Evolutionary conservation across 139 green algal species (phyloP), one percentile per base, ranked within the genome.

Genomic region (Coccomyxa sp.): DNA sequence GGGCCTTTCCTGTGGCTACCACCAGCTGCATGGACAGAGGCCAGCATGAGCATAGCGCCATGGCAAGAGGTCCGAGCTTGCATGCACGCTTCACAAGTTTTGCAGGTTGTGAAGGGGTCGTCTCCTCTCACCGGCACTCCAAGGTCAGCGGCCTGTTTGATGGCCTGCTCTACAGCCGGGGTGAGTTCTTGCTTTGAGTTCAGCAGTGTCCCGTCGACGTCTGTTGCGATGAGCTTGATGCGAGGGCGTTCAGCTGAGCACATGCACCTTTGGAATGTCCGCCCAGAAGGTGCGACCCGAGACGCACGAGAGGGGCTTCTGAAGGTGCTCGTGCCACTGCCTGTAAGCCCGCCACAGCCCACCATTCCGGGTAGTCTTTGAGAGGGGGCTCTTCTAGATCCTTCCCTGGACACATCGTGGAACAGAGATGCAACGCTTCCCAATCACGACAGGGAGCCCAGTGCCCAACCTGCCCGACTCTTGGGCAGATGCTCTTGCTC

Each of bases 141-240:
- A 0, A 83, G 80, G 33, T 77, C 87, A 14, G 78, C 80, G 35
- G 91, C 89, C 0, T 71, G 34, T 18, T 78, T 55, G 0, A 96
- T 69, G 0, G 92, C 86, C 2, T 31, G 8, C 35, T 89, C 84
- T 6, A 90, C 86, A 0, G 55, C 68, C 0, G 72, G 40, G 0
- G 85, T 91, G 29, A 96, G 85, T 85, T 88, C 41, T 64, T 96
- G 90, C 35, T 86, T 77, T 29, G 38, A 71, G 75, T 94, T 90
- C 10, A 97, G 81, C 54, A 97, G 78, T 3, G 93, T 97, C 54
- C 93, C 93, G 39, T 95, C 92, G 24, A 96, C 91, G 77, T 96
- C 92, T 12, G 82, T 89, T 14, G 84, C 82, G 58, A 94, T 94
- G 22, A 94, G 75, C 55, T 80, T 86, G 39, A 95, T 89, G 27